Evolutionary conservation across 495 filamentous ascomycete species (phyloP), one percentile per base, ranked within the genome.

Genomic region (Neurospora intermedia): DNA sequence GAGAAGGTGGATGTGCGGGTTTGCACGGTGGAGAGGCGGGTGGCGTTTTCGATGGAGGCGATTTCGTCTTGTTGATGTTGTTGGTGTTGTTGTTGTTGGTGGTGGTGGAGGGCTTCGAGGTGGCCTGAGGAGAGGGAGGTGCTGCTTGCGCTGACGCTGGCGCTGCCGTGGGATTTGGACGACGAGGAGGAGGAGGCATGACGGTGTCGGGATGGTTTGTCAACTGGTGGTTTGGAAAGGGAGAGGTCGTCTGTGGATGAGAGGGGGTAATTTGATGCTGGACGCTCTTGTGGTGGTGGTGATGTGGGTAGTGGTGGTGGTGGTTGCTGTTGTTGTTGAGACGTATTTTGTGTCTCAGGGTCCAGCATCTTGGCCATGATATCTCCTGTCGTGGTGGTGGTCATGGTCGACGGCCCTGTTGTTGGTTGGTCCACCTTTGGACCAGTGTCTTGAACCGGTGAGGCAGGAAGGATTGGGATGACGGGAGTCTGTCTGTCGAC

Each of bases 1-100:
- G 89, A 93, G 11, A 82, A 84, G 70, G 89, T 80, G 42, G 88
- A 89, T 8, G 88, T 88, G 13, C 74, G 75, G 9, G 83, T 85
- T 43, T 77, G 77, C 4, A 76, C 73, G 41, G 75, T 18, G 16
- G 73, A 66, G 2, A 27, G 43, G 4, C 16, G 62, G 15, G 83
- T 77, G 39, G 81, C 80, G 15, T 79, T 75, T 72, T 82, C 80
- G 18, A 83, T 77, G 23, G 83, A 78, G 5, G 73, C 71, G 15
- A 84, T 46, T 16, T 78, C 80, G 45, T 83, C 77, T 5, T 73
- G 35, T 38, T 38, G 35, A 0, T 38, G 35, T 2, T 38, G 35
- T 2, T 38, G 35, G 35, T 38, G 35, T 38, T 38, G 35, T 38
- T 38, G 35, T 38, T 38, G 35, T 38, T 38, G 35, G 5, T 38